Conservation (phyloP, 805 yeast genomes). For the Kodamaea jinghongensis region DNA sequence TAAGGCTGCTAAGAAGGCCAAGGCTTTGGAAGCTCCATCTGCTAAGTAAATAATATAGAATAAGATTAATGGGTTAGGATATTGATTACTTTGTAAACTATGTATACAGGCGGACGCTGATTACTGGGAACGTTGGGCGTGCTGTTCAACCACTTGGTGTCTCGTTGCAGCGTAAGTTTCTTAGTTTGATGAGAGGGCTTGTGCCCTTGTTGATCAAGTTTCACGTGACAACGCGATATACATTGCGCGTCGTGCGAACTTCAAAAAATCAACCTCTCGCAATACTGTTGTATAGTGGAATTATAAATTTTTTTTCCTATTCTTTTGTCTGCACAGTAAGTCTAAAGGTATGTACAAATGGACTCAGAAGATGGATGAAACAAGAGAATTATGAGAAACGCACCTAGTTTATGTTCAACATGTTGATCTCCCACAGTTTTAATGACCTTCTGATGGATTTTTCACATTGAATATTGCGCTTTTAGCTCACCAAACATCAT, state of each 20-base stretch:
- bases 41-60: slow-evolving; percentile 5
- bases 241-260: slow-evolving; percentile 1
- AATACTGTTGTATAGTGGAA: not conserved
- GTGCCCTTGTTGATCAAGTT: not conserved
- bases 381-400: no score
- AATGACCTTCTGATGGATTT: no score
- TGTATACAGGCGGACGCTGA: not conserved
- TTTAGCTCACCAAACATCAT: no score
- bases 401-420: no score
- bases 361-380: no score
- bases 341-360: slow-evolving; percentile 6
- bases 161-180: no score
- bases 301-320: slow-evolving; percentile 1
- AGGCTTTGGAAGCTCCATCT: slow-evolving; percentile 38
- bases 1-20: slow-evolving; percentile 74
- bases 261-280: slow-evolving; percentile 1
- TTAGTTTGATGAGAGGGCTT: no score
- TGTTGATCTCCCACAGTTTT: no score
- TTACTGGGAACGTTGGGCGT: no score
- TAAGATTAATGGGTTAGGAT: slow-evolving; percentile 1
- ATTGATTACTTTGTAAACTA: not conserved
- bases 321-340: slow-evolving; percentile 5
- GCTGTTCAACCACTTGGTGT: no score
- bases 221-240: not conserved
- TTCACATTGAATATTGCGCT: no score